phyloP scores from a whole-genome alignment of 768 basidiomycete species.

The Pulveroboletus sp. region DNA sequence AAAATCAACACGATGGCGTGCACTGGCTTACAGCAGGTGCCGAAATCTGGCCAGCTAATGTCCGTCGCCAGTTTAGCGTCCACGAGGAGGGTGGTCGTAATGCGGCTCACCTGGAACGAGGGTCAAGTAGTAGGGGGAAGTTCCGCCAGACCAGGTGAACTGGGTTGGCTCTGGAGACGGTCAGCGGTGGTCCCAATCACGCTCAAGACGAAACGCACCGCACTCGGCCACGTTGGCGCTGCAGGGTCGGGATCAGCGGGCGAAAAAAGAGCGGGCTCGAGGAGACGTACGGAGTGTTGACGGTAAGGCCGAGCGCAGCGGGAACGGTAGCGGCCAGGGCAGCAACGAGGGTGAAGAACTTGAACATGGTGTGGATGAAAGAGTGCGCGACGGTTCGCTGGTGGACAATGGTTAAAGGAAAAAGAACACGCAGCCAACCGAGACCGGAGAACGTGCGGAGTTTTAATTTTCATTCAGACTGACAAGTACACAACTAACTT shows the following conservation, averaged over 20 bases:
- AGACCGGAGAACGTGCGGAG: slow-evolving; percentile 22
- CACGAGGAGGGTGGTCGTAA: too few species aligned
- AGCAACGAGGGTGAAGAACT: slow-evolving; percentile 28
- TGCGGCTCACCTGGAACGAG: slow-evolving; percentile 53
- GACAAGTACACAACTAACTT: too few species aligned
- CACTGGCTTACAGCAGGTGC: slow-evolving; percentile 48
- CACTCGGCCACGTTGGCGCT: slow-evolving; percentile 46
- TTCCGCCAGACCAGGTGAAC: slow-evolving; percentile 51
- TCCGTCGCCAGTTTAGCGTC: not conserved
- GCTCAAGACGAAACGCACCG: slow-evolving; percentile 34
- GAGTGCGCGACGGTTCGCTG: slow-evolving; percentile 19
- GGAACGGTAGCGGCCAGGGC: slow-evolving; percentile 31
- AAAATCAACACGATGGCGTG: not conserved
- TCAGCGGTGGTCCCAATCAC: not conserved
- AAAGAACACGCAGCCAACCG: not conserved
- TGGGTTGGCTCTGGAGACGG: slow-evolving; percentile 50
- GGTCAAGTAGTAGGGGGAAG: slow-evolving; percentile 54
- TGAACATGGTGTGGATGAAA: slow-evolving; percentile 35
- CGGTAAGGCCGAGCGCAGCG: slow-evolving; percentile 44
- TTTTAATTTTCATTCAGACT: slow-evolving; percentile 23
- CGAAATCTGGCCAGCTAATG: slow-evolving; percentile 48
- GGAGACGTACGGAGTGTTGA: slow-evolving; percentile 65
- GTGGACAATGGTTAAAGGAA: not conserved
- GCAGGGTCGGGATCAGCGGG: not conserved
- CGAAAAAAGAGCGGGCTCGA: slow-evolving; percentile 1